Base-by-base conservation (phyloP, 2,329 filamentous ascomycete species). In the Xylaria sp. region DNA sequence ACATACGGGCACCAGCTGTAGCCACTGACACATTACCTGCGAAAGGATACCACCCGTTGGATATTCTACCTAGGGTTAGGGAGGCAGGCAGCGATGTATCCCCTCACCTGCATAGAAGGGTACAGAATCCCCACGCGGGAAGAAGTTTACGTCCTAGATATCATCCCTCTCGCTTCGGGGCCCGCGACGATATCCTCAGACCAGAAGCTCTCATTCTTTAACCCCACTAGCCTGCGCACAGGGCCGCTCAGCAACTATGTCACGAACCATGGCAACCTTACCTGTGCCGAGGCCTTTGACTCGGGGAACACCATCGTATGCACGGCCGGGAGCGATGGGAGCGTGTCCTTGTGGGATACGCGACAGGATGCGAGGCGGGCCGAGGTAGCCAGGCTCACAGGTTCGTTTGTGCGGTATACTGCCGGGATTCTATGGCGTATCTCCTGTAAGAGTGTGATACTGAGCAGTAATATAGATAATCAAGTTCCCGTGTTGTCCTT, bases 321-420 rank as follows among this genome's bases (percentile, higher is more conserved):
- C 54, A 92, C 89, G 0, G 83, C 88, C 0, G 90, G 90, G 43
- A 83, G 88, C 68, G 86, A 92, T 66, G 89, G 90, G 7, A 75
- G 78, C 7, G 80, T 91, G 9, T 80, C 76, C 0, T 72, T 89
- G 44, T 88, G 86, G 85, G 88, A 91, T 72, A 66, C 86, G 60
- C 78, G 87, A 55, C 74, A 72, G 26, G 72, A 77, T 8, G 63
- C 70, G 1, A 63, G 62, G 7, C 66, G 66, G 24, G 74, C 75
- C 2, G 69, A 72, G 50, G 77, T 77, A 5, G 72, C 76, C 7
- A 73, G 74, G 56, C 77, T 79, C 69, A 70, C 69, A 63, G 78
- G 73, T 83, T 71, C 61, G 76, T 73, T 42, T 58, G 62, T 17
- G 62, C 17, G 58, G 67, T 39, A 69, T 73, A 37, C 65, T 45